phyloP scores from a whole-genome alignment of 2,329 filamentous ascomycete species.

The Alternaria sp. region DNA sequence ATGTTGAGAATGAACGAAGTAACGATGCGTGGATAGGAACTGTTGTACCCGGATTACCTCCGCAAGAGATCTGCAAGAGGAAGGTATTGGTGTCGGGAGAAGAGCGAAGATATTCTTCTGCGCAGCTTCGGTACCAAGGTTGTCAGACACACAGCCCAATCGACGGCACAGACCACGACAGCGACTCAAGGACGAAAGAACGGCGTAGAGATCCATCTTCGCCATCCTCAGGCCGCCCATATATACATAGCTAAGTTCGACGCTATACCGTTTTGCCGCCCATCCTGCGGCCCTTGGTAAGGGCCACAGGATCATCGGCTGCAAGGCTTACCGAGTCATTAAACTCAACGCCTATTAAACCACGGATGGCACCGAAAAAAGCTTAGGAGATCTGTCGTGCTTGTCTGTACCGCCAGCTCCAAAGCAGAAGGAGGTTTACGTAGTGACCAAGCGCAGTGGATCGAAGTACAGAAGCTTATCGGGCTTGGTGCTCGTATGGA shows the following conservation, averaged over 20 bases:
- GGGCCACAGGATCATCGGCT: background rate
- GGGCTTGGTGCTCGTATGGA: conserved; percentile 1
- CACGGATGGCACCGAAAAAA: background rate
- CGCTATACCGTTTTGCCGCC: background rate
- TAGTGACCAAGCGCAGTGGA: background rate
- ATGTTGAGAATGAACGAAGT: conserved; percentile 19
- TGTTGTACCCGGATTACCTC: background rate
- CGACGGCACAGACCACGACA: background rate
- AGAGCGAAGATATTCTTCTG: background rate
- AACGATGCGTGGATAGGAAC: background rate
- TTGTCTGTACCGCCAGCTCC: background rate
- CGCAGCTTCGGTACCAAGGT: background rate
- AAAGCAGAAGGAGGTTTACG: conserved; percentile 1
- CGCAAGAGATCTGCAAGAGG: background rate
- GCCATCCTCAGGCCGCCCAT: background rate
- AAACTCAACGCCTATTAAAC: background rate
- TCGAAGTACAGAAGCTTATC: conserved; percentile 2
- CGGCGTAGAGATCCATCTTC: background rate
- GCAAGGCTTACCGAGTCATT: background rate
- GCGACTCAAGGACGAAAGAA: background rate
- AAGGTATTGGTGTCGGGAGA: background rate
- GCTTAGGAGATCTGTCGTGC: background rate
- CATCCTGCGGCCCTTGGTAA: background rate
- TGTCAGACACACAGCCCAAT: background rate
- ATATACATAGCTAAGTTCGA: background rate